These are phyloP conservation scores for Casuarina cunninghamiana DNA, from an alignment of 306 rosid species.

Conservation along the genomic window DNA sequence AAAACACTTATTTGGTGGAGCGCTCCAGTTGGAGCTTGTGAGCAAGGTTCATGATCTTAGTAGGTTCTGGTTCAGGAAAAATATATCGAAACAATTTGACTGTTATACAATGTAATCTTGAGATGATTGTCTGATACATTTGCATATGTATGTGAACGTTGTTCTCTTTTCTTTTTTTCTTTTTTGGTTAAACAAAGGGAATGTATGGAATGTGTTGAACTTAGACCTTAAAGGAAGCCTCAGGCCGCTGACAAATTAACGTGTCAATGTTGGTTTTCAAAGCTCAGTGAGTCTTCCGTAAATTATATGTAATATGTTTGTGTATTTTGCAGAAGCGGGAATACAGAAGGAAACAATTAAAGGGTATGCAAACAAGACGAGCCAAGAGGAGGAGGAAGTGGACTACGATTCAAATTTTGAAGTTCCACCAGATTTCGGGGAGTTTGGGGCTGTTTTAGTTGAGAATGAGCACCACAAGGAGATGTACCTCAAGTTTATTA, in stretches of 20 bases:
- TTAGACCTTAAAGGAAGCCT: too few relatives aligned
- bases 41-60: slow-evolving; percentile 42
- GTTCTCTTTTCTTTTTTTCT: too few relatives aligned
- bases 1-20: slow-evolving; percentile 60
- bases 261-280: too few relatives aligned
- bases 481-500: slow-evolving; percentile 40
- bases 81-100: neutral
- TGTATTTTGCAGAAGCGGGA: slow-evolving; percentile 39
- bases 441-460: slow-evolving; percentile 57
- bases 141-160: too few relatives aligned
- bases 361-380: slow-evolving; percentile 36
- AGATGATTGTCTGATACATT: too few relatives aligned
- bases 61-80: slow-evolving; percentile 18
- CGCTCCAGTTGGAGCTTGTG: slow-evolving; percentile 58
- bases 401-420: slow-evolving; percentile 52
- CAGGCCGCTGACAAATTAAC: too few relatives aligned
- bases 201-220: too few relatives aligned
- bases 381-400: slow-evolving; percentile 2
- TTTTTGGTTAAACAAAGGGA: too few relatives aligned
- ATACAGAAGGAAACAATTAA: slow-evolving; percentile 39
- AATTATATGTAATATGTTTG: neutral
- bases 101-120: too few relatives aligned
- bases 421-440: slow-evolving; percentile 49
- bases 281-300: neutral
- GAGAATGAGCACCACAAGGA: slow-evolving; percentile 68